Conservation (phyloP, 129 eudicot genomes). For the Oenanthe sinensis region DNA sequence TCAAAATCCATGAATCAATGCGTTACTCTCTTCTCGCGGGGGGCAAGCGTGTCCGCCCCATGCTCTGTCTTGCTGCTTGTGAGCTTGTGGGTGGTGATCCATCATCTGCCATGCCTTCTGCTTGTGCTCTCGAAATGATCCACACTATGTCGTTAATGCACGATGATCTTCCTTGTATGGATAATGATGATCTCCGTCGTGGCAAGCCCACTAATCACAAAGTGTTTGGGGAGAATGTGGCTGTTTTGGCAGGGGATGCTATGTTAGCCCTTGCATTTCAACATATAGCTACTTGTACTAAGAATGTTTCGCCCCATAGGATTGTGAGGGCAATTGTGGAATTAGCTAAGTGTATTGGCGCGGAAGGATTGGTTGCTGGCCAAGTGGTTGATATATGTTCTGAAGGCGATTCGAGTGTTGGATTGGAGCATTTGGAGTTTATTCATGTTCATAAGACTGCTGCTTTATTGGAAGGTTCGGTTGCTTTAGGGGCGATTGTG, state of each 20-base stretch:
- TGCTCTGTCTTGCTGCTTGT: conserved; percentile 56
- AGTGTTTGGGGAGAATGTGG: conserved; percentile 43
- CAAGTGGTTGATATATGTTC: conserved; percentile 50
- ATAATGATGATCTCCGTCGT: conserved; percentile 54
- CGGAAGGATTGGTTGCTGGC: conserved; percentile 55
- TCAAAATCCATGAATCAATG: conserved; percentile 51
- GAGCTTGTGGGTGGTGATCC: conserved; percentile 47
- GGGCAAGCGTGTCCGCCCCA: conserved; percentile 58
- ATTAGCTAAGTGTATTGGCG: conserved; percentile 48
- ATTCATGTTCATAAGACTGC: conserved; percentile 61
- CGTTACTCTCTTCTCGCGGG: conserved; percentile 64
- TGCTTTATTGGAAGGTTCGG: conserved; percentile 48
- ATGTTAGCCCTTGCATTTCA: conserved; percentile 40
- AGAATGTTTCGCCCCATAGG: conserved; percentile 19
- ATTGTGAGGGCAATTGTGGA: conserved; percentile 29
- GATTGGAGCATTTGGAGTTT: conserved; percentile 33
- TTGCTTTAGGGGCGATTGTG: conserved; percentile 45
- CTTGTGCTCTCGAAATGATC: conserved; percentile 62
- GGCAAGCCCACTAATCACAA: conserved; percentile 55
- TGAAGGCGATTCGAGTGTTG: conserved; percentile 33
- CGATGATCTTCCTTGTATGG: conserved; percentile 66
- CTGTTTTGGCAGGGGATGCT: conserved; percentile 47
- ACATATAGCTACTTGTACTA: conserved; percentile 30
- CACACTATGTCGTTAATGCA: conserved; percentile 58
- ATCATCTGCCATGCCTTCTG: conserved; percentile 39